A percentile compares a stretch with the other conserved stretches of the same genome.
Evolutionary conservation across 768 basidiomycete species (phyloP).

Genomic region (Xerocomus brunneocitrinus): DNA sequence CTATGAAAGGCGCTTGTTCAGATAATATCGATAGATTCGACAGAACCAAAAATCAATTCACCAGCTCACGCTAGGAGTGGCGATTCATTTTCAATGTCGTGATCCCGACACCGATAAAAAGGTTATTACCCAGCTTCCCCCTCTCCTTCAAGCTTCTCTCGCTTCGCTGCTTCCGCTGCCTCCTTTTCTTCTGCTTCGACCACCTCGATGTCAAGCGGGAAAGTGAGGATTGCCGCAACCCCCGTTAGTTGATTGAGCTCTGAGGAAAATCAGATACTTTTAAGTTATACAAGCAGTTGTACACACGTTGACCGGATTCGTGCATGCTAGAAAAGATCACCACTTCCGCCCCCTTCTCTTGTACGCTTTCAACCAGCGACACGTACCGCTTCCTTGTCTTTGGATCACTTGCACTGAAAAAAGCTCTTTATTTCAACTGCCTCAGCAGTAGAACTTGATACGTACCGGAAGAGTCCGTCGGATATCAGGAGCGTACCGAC

Average conservation of each 20-base stretch:
- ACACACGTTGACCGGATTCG: conserved; percentile 94
- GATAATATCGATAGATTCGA: conserved; percentile 1
- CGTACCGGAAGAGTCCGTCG: conserved; percentile 87
- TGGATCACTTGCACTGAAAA: conserved; percentile 72
- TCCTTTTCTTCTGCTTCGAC: conserved; percentile 91
- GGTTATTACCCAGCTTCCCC: conserved; percentile 2
- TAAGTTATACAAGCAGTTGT: not conserved
- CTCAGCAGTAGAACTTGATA: not conserved
- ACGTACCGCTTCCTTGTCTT: conserved; percentile 79
- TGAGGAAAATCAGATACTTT: conserved; percentile 29
- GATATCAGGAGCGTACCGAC: conserved; percentile 93
- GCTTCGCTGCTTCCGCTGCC: conserved; percentile 45
- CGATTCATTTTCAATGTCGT: not conserved
- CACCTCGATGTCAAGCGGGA: conserved; percentile 91
- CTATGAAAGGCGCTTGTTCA: conserved; percentile 56
- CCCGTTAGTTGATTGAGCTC: conserved; percentile 96
- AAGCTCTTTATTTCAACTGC: not conserved
- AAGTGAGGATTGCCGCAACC: conserved; percentile 92
- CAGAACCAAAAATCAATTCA: not conserved
- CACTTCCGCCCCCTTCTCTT: conserved; percentile 86
- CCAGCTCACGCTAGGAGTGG: not conserved
- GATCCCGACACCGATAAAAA: not conserved
- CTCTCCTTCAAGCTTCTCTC: conserved; percentile 10
- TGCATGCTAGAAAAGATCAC: conserved; percentile 99
- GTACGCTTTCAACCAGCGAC: conserved; percentile 80